Evolutionary conservation across 1,139 yeast genomes (phyloP), one percentile per base, ranked within the genome.

Genomic region (Suhomyces chickasaworum): DNA sequence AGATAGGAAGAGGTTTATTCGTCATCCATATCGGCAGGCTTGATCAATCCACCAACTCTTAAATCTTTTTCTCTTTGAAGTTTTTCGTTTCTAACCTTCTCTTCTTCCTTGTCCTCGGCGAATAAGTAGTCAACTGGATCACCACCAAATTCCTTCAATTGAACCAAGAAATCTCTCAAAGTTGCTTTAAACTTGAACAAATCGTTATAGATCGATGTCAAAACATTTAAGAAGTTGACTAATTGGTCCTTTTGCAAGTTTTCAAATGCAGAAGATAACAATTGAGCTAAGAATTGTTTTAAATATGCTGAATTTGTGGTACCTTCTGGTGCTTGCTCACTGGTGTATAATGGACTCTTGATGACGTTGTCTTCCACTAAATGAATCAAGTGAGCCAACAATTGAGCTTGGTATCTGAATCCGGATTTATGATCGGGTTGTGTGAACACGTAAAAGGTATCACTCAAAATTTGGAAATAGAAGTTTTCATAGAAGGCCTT

Each of bases 341-440:
- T 65, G 10, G 83, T 72, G 64, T 89, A 93, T 52, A 95, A 76
- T 31, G 98, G 96, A 43, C 79, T 83, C 33, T 81, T 73, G 49
- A 93, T 88, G 50, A 81, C 81, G 50, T 83, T 78, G 53, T 83
- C 86, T 64, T 88, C 90, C 15, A 93, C 95, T 49, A 93, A 73
- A 54, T 89, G 89, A 54, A 95, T 82, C 69, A 93, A 76, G 64
- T 85, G 87, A 48, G 96, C 86, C 57, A 95, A 76, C 54, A 95
- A 77, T 61, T 87, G 87, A 5, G 96, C 78, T 71, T 95, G 99
- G 58, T 84, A 80, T 54, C 87, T 81, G 73, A 95, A 95, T 1
- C 98, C 99, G 18, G 98, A 89, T 69, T 93, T 93, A 67, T 95
- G 99, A 65, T 93, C 99, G 7, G 97, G 87, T 66, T 95, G 99